Base-by-base conservation (phyloP, 805 yeast species). In the Priceomyces haplophilus region DNA sequence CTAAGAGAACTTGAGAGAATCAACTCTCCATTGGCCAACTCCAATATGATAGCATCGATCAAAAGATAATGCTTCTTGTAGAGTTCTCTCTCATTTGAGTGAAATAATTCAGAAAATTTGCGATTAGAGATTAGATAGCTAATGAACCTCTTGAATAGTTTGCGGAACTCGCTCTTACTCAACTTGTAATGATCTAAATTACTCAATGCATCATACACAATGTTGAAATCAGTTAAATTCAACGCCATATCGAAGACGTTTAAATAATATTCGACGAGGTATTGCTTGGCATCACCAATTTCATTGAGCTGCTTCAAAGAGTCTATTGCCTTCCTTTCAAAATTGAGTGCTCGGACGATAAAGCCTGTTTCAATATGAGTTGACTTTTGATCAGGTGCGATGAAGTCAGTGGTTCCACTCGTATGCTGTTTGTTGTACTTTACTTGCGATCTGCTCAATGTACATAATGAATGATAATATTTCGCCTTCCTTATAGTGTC, bases 11-110 rank as follows among this genome's bases (percentile, higher is more conserved):
- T 53, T 1, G 65, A 44, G 11, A 67, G 54, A 2, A 57, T 49
- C 18, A 56, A 54, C 25, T 65, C 64, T 16, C 56, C 54, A 39
- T 63, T 61, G 1, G 72, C 72, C 13, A 64, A 43, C 20, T 62
- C 59, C 11, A 60, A 49, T 24, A 70, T 48, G 3, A 67, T 61
- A 1, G 50, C 38, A 45, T 70, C 75, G 29, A 70, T 59, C 23
- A 67, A 44, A 20, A 57, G 51, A 43, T 56, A 67, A 40, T 65
- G 51, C 5, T 49, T 38, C 3, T 43, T 39, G 39, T 59, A 64
- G 17, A 65, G 47, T 19, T 36, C 24, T 39, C 46, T 49, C 2
- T 37, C 32, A 23, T 45, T 37, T 12, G 56, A 48, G 3, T 50
- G 51, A 40, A 66, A 68, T 7, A 67, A 35, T 3, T 42, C 48